Evolutionary conservation across 768 basidiomycete genomes (phyloP), one percentile per base, ranked within the genome.

Genomic region (Strobilomyces confusus): DNA sequence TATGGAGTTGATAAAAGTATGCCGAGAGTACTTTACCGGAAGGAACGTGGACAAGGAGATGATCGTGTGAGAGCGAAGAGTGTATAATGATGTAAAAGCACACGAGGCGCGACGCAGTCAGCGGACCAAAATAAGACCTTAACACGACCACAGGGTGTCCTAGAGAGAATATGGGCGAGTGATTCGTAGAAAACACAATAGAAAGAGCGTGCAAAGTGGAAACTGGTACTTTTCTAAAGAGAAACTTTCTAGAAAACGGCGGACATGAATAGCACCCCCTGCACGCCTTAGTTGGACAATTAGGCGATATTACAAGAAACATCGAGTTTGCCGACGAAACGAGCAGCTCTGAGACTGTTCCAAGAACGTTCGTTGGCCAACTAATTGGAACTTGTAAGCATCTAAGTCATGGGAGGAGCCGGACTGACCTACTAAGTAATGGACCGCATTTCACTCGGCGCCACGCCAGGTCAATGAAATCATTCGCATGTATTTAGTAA

Each of bases 221-320:
- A 4, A 48, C 32, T 42, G 19, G 38, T 25, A 57, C 44, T 19
- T 50, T 67, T 64, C 64, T 38, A 56, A 58, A 58, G 47, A 59
- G 58, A 67, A 63, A 8, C 38, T 23, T 41, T 63, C 56, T 55
- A 48, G 48, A 57, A 59, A n/a, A 59, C 30, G 55, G 56, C 66
- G 66, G 66, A 67, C 60, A 67, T 67, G 66, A 67, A 60, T 46
- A 56, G 56, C 44, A 50, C 59, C 53, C 26, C 49, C 47, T 54
- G 50, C 60, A 67, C 55, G 48, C 60, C 51, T 55, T 52, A 9
- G 36, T 49, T 43, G 19, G 26, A 56, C 19, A 43, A 44, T 62
- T 67, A 65, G 60, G 63, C 63, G 65, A 66, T 49, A 64, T 65
- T 58, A 58, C 56, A 19, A 46, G 51, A 52, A 66, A 62, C 55